Evolutionary conservation across 176 grass and related monocot genomes (phyloP), one percentile per base, ranked within the genome.

Genomic region (barley (Hordeum vulgare)): DNA sequence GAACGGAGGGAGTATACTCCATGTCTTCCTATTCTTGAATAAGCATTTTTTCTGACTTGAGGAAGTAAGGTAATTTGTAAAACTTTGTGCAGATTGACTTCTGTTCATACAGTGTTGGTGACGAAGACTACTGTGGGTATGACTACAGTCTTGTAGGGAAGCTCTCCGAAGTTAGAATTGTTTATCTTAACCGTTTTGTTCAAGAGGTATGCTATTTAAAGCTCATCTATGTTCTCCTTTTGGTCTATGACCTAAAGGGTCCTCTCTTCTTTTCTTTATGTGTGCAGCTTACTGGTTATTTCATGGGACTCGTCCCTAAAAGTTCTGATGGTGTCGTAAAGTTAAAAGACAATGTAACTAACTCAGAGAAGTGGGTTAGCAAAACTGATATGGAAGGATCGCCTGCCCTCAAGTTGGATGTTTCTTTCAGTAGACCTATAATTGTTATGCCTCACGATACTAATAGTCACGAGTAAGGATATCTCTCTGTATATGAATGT

Each of bases 141-240:
- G 96, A 98, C 21, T 98, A 95, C 86, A 93, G 96, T 87, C 92
- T 98, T 31, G 53, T 78, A 68, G 96, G 92, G 66, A 83, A 95
- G 66, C 87, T 98, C 73, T 98, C 96, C 66, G 96, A 98, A 98
- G 96, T 98, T 69, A 94, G 96, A 80, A 98, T 98, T 86, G 89
- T 98, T 72, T 98, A 98, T 85, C 92, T 98, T 68, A 98, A 98
- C 84, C 96, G 96, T 84, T 98, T 98, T 94, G 89, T 95, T 78
- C 90, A 93, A 90, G 96, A 98, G 90, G 96, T 98, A 93, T 86
- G 65, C 5, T 79, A 25, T 86, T 62, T 72, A 71, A 24, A 74
- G 53, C 24, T 89, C 65, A 80, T 76, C 27, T 75, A 34, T 51
- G 71, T 61, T 78, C 49, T 83, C 60, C 42, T 69, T 76, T 47